Conservation (phyloP, 768 basidiomycete genomes). For the Mycena albidolilacea region DNA sequence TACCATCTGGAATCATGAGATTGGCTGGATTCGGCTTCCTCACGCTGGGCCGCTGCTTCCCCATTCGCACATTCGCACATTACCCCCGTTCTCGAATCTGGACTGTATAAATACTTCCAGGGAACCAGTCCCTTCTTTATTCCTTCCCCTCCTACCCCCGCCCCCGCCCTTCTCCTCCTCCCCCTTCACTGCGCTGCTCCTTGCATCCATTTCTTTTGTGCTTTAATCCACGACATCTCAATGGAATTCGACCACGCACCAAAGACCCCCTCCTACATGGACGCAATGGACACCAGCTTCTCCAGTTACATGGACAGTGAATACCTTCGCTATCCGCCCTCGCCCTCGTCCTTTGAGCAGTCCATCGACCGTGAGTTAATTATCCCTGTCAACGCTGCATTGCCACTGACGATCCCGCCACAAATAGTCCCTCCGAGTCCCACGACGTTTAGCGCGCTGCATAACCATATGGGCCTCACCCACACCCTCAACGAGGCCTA, state of each 20-base stretch:
- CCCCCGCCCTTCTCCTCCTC: slow-evolving; percentile 39
- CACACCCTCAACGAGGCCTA: slow-evolving; percentile 71
- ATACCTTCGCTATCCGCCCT: slow-evolving; percentile 82
- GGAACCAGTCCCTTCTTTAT: slow-evolving; percentile 46
- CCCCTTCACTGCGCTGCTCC: slow-evolving; percentile 34
- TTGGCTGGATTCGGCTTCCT: slow-evolving; percentile 12
- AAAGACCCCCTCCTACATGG: slow-evolving; percentile 66
- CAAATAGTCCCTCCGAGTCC: slow-evolving; percentile 64
- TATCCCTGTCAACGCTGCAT: slow-evolving; percentile 19
- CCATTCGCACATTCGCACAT: slow-evolving; percentile 29
- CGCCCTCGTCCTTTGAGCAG: slow-evolving; percentile 70
- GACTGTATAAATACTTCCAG: slow-evolving; percentile 38
- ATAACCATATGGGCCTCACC: slow-evolving; percentile 72
- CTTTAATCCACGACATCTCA: slow-evolving; percentile 39
- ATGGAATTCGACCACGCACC: slow-evolving; percentile 65
- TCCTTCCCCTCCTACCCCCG: slow-evolving; percentile 43
- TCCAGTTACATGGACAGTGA: slow-evolving; percentile 69
- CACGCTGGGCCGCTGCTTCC: slow-evolving; percentile 17
- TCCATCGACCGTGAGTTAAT: slow-evolving; percentile 73
- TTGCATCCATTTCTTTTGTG: slow-evolving; percentile 20
- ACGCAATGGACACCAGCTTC: slow-evolving; percentile 58
- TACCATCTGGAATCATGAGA: slow-evolving; percentile 9
- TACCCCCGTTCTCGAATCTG: slow-evolving; percentile 24
- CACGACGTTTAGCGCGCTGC: slow-evolving; percentile 70
- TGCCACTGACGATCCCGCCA: slow-evolving; percentile 33